A percentile compares a stretch with the other conserved stretches of the same genome.
Evolutionary conservation across 768 basidiomycete genomes (phyloP).

Genomic region (Suillus decipiens): DNA sequence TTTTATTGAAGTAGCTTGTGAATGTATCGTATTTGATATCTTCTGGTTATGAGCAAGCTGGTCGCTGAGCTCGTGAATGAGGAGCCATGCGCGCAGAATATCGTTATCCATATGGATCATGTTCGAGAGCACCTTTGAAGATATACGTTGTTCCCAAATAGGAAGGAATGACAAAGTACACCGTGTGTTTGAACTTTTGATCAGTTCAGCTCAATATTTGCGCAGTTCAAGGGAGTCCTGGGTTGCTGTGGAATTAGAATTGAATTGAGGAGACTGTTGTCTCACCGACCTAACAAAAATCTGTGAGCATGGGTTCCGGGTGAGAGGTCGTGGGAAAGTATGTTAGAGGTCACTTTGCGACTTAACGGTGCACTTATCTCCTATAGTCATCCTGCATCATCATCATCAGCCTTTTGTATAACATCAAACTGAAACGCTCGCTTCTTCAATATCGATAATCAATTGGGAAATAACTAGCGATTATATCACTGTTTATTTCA

Average conservation of each 20-base stretch:
- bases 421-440: slow-evolving; percentile 32
- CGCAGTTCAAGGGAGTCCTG: background rate
- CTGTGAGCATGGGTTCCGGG: background rate
- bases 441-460: slow-evolving; percentile 20
- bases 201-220: background rate
- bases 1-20: slow-evolving; percentile 73
- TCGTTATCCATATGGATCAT: slow-evolving; percentile 63
- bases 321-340: slow-evolving; percentile 1
- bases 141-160: background rate
- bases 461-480: slow-evolving; percentile 11
- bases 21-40: slow-evolving; percentile 64
- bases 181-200: background rate
- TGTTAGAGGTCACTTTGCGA: background rate
- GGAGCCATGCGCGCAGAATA: slow-evolving; percentile 68
- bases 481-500: slow-evolving; percentile 13
- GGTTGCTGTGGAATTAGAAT: background rate
- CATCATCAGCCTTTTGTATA: slow-evolving; percentile 26
- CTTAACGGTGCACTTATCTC: background rate
- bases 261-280: background rate
- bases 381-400: slow-evolving; percentile 23
- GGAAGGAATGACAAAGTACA: background rate
- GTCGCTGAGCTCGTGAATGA: slow-evolving; percentile 80
- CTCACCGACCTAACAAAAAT: background rate
- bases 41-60: slow-evolving; percentile 84
- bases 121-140: background rate